These are phyloP conservation scores for Amphirosellinia nigrospora DNA, from an alignment of 495 filamentous ascomycete species.

Conservation along the genomic window DNA sequence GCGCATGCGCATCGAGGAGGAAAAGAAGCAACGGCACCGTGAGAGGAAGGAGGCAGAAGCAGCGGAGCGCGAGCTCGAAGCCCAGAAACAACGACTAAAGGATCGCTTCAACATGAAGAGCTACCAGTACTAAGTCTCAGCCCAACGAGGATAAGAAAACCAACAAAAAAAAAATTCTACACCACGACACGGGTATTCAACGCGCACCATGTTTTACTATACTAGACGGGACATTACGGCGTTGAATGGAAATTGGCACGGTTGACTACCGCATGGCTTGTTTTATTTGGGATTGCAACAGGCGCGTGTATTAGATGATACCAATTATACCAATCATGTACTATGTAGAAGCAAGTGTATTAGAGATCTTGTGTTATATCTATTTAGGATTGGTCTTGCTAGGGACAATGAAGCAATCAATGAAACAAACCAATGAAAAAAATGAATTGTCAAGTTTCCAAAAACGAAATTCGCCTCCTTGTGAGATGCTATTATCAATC, in stretches of 20 bases:
- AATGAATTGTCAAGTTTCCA: not conserved
- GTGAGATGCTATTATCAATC: conserved; percentile 6
- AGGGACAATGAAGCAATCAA: conserved; percentile 4
- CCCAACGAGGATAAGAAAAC: not conserved
- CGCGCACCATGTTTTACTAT: conserved; percentile 17
- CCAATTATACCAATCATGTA: conserved; percentile 22
- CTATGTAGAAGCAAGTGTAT: conserved; percentile 13
- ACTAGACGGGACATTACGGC: conserved; percentile 8
- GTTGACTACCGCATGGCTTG: not conserved
- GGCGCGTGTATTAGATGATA: conserved; percentile 25
- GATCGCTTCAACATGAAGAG: conserved; percentile 31
- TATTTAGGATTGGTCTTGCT: conserved; percentile 6
- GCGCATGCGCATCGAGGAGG: conserved; percentile 28
- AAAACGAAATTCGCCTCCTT: not conserved
- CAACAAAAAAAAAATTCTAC: not conserved
- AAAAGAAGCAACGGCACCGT: conserved; percentile 21
- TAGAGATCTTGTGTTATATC: conserved; percentile 19
- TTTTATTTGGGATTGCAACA: conserved; percentile 15
- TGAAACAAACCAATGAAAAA: conserved; percentile 15
- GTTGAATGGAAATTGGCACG: conserved; percentile 5
- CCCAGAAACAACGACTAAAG: conserved; percentile 32
- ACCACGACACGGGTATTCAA: not conserved
- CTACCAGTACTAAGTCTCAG: conserved; percentile 1
- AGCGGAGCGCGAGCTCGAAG: conserved; percentile 32
- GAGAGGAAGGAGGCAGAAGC: conserved; percentile 22